phyloP scores from a whole-genome alignment of 139 green algal species.

The Picochlorum sp. region DNA sequence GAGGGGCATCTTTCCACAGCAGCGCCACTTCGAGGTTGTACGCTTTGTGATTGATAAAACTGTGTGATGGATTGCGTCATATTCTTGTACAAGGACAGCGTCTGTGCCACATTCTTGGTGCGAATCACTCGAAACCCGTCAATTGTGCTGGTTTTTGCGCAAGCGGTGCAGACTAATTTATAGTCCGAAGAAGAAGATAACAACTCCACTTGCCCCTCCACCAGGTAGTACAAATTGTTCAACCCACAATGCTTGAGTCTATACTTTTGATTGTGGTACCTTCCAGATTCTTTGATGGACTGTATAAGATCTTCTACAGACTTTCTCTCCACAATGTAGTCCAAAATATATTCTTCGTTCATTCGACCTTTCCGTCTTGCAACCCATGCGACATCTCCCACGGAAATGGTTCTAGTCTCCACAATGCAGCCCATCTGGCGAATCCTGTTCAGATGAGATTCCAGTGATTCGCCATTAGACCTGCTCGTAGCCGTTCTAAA shows the following conservation, averaged over 20 bases:
- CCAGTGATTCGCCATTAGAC: background rate
- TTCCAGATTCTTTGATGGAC: conserved; percentile 39
- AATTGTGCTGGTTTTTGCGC: conserved; percentile 22
- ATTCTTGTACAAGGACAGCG: conserved; percentile 27
- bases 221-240: conserved; percentile 51
- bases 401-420: conserved; percentile 27
- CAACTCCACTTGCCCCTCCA: conserved; percentile 58
- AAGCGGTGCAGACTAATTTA: conserved; percentile 46
- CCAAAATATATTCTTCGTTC: conserved; percentile 50
- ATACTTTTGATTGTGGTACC: conserved; percentile 45
- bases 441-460: conserved; percentile 16
- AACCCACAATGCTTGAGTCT: conserved; percentile 48
- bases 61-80: conserved; percentile 23
- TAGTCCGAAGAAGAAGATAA: conserved; percentile 10
- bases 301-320: conserved; percentile 42
- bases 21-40: background rate
- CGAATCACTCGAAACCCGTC: conserved; percentile 46
- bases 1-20: background rate
- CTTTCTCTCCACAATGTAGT: conserved; percentile 74
- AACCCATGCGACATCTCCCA: conserved; percentile 53
- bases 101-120: conserved; percentile 21
- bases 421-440: conserved; percentile 23
- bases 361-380: conserved; percentile 21
- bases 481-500: background rate
- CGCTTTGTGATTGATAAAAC: conserved; percentile 3